Percentiles rank a stretch among this genome's conserved stretches.
Evolutionary conservation across 257 asterid genomes (phyloP).

Genomic region (Solanum boliviense): DNA sequence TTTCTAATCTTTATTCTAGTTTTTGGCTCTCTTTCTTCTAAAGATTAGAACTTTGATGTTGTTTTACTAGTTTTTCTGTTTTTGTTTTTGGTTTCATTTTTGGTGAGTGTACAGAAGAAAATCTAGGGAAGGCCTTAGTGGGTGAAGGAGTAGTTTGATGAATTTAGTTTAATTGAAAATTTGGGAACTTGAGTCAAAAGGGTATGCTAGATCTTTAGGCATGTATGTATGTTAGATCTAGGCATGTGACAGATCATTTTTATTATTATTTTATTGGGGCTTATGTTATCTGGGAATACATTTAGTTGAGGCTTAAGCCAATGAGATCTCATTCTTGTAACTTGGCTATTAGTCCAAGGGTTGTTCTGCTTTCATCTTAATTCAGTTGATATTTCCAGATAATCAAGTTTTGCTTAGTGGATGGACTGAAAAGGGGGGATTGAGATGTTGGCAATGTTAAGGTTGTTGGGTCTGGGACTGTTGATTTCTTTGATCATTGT

Average conservation of each 20-base stretch:
- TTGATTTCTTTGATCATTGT: conserved; percentile 7
- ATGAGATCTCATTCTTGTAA: conserved; percentile 7
- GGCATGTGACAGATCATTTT: conserved; percentile 4
- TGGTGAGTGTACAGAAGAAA: not conserved
- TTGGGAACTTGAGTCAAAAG: conserved; percentile 1
- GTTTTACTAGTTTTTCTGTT: not conserved
- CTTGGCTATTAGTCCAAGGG: not conserved
- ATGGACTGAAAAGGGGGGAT: conserved; percentile 9
- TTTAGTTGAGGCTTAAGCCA: not conserved
- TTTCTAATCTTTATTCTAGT: not conserved
- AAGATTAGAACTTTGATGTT: not conserved
- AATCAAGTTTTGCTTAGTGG: not conserved
- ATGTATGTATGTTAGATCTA: conserved; percentile 14
- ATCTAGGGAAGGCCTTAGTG: not conserved
- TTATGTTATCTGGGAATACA: not conserved
- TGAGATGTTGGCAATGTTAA: conserved; percentile 10
- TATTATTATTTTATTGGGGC: not conserved
- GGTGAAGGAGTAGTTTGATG: not conserved
- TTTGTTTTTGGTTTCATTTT: not conserved
- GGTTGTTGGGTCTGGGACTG: conserved; percentile 11
- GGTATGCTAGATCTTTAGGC: conserved; percentile 16
- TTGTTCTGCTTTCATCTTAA: not conserved
- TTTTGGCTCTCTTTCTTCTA: not conserved
- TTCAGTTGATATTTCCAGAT: conserved; percentile 5
- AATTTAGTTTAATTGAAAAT: not conserved